Percentiles rank a stretch among this genome's conserved stretches.
phyloP scores from a whole-genome alignment of 2,329 filamentous ascomycete genomes.

The Penicillium sp. region DNA sequence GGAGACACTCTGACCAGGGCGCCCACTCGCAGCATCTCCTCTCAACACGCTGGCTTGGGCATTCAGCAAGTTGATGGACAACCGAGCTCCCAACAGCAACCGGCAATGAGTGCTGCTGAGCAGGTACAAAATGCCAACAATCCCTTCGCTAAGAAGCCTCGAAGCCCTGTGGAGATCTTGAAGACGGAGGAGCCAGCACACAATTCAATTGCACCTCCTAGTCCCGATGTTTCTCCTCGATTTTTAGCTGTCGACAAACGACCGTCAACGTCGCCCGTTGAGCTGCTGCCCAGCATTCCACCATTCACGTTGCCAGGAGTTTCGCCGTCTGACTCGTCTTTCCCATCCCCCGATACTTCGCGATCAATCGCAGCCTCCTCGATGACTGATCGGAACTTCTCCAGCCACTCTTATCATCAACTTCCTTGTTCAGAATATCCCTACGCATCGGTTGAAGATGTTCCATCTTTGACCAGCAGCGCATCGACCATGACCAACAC shows the following conservation, averaged over 20 bases:
- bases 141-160: conserved; percentile 22
- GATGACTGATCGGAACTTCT: conserved; percentile 41
- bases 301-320: conserved; percentile 39
- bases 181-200: conserved; percentile 31
- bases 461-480: conserved; percentile 50
- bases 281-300: conserved; percentile 39
- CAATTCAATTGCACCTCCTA: conserved; percentile 25
- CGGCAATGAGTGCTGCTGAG: conserved; percentile 7
- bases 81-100: not conserved
- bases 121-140: conserved; percentile 21
- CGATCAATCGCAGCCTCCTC: conserved; percentile 42
- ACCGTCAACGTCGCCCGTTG: conserved; percentile 42
- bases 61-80: conserved; percentile 24
- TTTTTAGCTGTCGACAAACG: conserved; percentile 40
- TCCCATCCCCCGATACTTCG: conserved; percentile 46
- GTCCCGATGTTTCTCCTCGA: conserved; percentile 37
- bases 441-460: conserved; percentile 47
- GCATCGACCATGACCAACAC: conserved; percentile 47
- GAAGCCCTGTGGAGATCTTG: conserved; percentile 30
- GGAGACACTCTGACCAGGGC: conserved; percentile 20
- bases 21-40: conserved; percentile 10
- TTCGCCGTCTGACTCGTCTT: conserved; percentile 41
- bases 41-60: conserved; percentile 28
- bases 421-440: conserved; percentile 38
- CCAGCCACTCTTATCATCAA: conserved; percentile 36